These are phyloP conservation scores for Lyophyllum shimeji DNA, from an alignment of 768 basidiomycete species.

Conservation along the genomic window DNA sequence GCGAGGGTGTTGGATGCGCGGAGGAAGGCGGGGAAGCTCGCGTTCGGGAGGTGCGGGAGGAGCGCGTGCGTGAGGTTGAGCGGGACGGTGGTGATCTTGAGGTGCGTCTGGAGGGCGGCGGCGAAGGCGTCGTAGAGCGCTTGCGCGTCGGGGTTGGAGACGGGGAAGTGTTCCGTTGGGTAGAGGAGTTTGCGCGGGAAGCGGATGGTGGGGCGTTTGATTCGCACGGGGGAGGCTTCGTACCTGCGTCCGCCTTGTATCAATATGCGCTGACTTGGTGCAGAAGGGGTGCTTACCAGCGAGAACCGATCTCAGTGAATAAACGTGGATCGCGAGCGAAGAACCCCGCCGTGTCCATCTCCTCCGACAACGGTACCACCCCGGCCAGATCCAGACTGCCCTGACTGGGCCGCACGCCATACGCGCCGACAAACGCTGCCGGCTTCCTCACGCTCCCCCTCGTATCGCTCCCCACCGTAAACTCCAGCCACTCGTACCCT, in stretches of 20 bases:
- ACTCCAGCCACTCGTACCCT: conserved; percentile 37
- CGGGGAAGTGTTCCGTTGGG: conserved; percentile 35
- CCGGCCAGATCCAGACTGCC: conserved; percentile 32
- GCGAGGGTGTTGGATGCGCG: conserved; percentile 30
- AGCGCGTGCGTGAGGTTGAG: conserved; percentile 30
- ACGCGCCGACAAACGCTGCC: conserved; percentile 36
- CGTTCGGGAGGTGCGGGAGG: conserved; percentile 28
- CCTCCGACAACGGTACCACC: conserved; percentile 34
- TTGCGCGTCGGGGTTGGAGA: conserved; percentile 30
- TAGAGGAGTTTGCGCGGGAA: conserved; percentile 32
- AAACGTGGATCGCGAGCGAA: conserved; percentile 33
- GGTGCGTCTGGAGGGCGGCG: conserved; percentile 20
- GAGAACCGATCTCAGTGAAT: conserved; percentile 25
- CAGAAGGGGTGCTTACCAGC: conserved; percentile 25
- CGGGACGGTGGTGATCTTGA: conserved; percentile 24
- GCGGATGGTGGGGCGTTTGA: conserved; percentile 20
- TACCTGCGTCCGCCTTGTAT: conserved; percentile 24
- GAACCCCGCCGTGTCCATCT: conserved; percentile 39
- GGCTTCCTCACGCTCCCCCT: conserved; percentile 39
- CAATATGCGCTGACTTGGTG: too few species aligned
- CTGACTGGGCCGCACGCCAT: conserved; percentile 34
- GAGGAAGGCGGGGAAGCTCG: conserved; percentile 28
- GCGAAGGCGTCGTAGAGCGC: conserved; percentile 29
- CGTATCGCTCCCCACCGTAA: conserved; percentile 38
- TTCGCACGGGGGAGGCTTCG: conserved; percentile 26